Conservation (phyloP, 169 alveolate species). For the Eimeria sp. region DNA sequence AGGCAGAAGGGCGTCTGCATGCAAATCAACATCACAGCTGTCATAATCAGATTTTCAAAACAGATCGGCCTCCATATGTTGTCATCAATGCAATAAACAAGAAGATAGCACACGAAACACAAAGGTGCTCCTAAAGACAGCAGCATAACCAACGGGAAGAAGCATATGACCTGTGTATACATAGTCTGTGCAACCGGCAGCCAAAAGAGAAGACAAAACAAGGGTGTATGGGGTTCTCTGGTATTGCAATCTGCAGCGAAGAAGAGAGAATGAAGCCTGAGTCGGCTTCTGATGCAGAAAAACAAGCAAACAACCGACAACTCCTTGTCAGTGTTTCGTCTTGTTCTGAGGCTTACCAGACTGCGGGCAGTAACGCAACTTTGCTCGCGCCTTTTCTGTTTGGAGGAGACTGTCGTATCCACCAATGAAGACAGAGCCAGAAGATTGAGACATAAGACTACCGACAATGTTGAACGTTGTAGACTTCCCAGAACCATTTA, state of each 20-base stretch:
- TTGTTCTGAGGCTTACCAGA: background rate
- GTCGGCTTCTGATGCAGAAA: background rate
- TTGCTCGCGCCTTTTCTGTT: constrained; percentile 27
- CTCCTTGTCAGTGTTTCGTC: background rate
- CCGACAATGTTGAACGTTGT: constrained; percentile 66
- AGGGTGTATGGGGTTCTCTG: background rate
- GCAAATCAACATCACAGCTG: constrained; percentile 12
- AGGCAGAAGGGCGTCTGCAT: constrained; percentile 56
- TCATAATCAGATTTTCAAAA: background rate
- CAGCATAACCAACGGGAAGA: background rate
- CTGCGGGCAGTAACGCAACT: constrained; percentile 64
- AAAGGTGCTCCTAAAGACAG: background rate
- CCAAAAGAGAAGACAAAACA: background rate
- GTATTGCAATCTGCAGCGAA: background rate
- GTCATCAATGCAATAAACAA: background rate
- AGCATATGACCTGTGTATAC: background rate
- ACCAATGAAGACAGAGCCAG: constrained; percentile 39
- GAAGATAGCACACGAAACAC: background rate
- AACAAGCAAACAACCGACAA: no score
- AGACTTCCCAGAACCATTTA: constrained; percentile 72
- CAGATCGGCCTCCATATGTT: background rate
- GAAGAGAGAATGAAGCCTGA: background rate
- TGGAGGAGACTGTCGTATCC: constrained; percentile 41
- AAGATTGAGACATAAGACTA: constrained; percentile 52
- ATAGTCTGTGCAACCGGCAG: background rate